Conservation (phyloP, 2,329 filamentous ascomycete genomes). For the Aureobasidium sp. region DNA sequence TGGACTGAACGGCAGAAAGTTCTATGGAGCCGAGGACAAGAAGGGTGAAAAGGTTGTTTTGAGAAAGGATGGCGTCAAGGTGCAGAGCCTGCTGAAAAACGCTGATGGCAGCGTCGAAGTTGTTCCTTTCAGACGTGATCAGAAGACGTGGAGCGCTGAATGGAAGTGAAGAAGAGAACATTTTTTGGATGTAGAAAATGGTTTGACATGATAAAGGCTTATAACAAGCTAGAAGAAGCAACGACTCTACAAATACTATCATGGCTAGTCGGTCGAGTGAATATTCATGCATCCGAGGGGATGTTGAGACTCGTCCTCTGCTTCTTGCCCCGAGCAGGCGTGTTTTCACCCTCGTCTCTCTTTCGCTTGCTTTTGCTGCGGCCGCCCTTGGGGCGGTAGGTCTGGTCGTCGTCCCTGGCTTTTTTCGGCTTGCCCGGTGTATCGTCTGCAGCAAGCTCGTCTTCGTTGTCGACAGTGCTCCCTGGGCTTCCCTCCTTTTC, state of each 20-base stretch:
- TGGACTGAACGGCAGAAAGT: constrained; percentile 48
- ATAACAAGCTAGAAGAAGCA: neutral
- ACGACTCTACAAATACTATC: neutral
- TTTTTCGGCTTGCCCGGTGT: constrained; percentile 29
- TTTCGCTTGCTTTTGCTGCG: constrained; percentile 40
- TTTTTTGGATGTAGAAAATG: neutral
- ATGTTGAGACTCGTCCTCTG: constrained; percentile 19
- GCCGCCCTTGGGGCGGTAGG: constrained; percentile 44
- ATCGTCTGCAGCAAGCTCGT: constrained; percentile 33
- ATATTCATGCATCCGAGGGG: constrained; percentile 1
- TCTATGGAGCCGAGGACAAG: constrained; percentile 47
- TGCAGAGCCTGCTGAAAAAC: constrained; percentile 49
- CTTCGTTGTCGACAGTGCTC: constrained; percentile 28
- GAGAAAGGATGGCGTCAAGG: constrained; percentile 48
- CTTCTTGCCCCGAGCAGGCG: constrained; percentile 19
- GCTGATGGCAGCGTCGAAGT: constrained; percentile 50
- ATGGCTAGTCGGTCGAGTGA: neutral
- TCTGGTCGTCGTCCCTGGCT: constrained; percentile 35
- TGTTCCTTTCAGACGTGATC: constrained; percentile 58
- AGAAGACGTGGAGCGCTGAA: constrained; percentile 51
- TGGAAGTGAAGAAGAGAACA: constrained; percentile 28
- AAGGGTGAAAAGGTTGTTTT: constrained; percentile 49
- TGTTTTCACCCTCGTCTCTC: constrained; percentile 21
- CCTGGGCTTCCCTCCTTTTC: constrained; percentile 29
- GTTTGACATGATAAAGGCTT: neutral